phyloP scores from a whole-genome alignment of 257 asterid genomes.

The Forsythia viridissima region DNA sequence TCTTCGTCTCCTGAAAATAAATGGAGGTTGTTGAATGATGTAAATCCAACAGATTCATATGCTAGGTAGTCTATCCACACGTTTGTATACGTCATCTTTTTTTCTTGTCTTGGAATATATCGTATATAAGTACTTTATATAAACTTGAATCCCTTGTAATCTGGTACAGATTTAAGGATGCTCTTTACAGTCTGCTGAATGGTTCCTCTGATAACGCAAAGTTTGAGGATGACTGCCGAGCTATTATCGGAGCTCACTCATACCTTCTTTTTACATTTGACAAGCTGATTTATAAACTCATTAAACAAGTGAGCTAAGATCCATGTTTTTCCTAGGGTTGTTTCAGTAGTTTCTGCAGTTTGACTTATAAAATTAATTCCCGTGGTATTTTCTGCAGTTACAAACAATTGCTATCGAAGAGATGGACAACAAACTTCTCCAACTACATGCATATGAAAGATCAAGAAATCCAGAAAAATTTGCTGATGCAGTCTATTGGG shows the following conservation, averaged over 20 bases:
- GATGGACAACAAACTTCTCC: constrained; percentile 70
- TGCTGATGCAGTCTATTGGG: constrained; percentile 65
- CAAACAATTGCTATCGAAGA: constrained; percentile 72
- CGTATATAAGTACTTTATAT: constrained; percentile 20
- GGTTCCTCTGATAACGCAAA: constrained; percentile 85
- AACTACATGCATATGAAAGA: constrained; percentile 74
- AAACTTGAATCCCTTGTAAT: constrained; percentile 26
- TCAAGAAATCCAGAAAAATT: constrained; percentile 58
- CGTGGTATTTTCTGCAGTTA: constrained; percentile 48
- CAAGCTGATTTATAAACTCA: constrained; percentile 87
- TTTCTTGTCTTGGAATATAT: constrained; percentile 5
- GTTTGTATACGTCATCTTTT: neutral
- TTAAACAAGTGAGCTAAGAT: constrained; percentile 64
- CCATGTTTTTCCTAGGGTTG: neutral
- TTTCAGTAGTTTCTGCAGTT: constrained; percentile 17
- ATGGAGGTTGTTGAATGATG: constrained; percentile 62
- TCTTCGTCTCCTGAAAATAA: constrained; percentile 70
- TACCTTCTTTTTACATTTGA: constrained; percentile 83
- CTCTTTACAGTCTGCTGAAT: constrained; percentile 71
- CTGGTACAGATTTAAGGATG: constrained; percentile 71
- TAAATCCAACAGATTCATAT: constrained; percentile 58
- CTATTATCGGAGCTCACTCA: constrained; percentile 88
- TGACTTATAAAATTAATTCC: constrained; percentile 18
- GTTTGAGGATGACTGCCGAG: constrained; percentile 96
- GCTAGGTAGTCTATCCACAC: constrained; percentile 56